Base-by-base conservation (phyloP, 257 asterid species). In the Marsdenia floribunda region DNA sequence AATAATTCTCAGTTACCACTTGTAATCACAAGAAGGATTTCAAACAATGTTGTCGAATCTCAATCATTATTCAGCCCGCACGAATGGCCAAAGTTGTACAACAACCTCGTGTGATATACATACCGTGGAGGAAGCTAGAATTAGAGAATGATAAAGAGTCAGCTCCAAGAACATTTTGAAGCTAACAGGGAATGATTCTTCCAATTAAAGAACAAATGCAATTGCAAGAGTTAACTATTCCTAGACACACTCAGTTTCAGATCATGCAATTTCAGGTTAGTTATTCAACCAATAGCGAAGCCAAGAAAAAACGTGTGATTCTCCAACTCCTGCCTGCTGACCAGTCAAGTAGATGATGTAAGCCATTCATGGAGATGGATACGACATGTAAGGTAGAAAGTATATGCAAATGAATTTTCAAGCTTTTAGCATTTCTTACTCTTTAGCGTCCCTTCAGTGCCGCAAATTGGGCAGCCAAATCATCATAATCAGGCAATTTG, bases 401-500 rank as follows among this genome's bases (percentile, higher is more conserved):
- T 18, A 40, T 18, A 40, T 38, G 42, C 46, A 22, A n/a, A 44
- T 53, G 73, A 72, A 33, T 14, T 57, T 55, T 19, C 14, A 15
- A 71, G 40, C 71, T 70, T 73, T 42, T 47, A 24, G 52, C 14
- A 16, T 40, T 15, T 35, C 50, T 65, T 35, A 66, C 53, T 26
- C 63, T 67, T 83, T 67, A 90, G 78, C 83, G 73, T 70, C 96
- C 97, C 85, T 81, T 90, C 73, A 95, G 75, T 60, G 99, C 95
- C 67, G 99, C 91, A 82, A 95, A 90, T 49, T 90, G 86, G 24
- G 97, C 97, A 67, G 96, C 93, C 80, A 95, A 84, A 86, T 95
- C 97, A 70, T 95, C 97, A 16, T 95, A 95, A 76, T 95, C 92
- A 10, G 99, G 99, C 75, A 95, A 77, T 57, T 95, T 95, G 63